Percentiles rank a stretch among this genome's conserved stretches.
These are phyloP conservation scores for Zygosaccharomyces pseudobailii DNA, from an alignment of 1,139 yeast genomes.

Conservation along the genomic window DNA sequence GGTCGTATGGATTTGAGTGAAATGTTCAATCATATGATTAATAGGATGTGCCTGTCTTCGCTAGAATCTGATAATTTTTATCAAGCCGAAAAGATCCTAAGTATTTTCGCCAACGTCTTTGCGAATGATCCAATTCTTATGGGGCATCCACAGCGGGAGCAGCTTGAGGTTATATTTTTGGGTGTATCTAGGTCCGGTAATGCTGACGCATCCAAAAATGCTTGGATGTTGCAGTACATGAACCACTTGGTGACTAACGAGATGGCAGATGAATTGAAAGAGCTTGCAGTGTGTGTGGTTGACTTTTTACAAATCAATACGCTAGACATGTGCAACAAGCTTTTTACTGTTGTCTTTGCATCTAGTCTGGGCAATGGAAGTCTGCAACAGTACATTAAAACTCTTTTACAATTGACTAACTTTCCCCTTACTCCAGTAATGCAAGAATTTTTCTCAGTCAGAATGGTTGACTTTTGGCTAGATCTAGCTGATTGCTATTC, in stretches of 20 bases:
- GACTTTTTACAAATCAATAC: constrained; percentile 50
- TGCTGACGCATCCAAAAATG: constrained; percentile 21
- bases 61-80: constrained; percentile 23
- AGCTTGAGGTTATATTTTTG: constrained; percentile 32
- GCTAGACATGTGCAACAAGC: constrained; percentile 44
- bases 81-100: constrained; percentile 25
- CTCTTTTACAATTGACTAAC: constrained; percentile 54
- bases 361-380: constrained; percentile 21
- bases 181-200: constrained; percentile 29
- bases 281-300: constrained; percentile 49
- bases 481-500: constrained; percentile 57
- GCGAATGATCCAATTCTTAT: constrained; percentile 35
- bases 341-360: constrained; percentile 37
- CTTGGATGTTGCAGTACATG: constrained; percentile 40
- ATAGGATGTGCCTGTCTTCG: constrained; percentile 27
- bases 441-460: constrained; percentile 66
- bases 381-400: constrained; percentile 40
- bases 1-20: constrained; percentile 39
- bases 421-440: constrained; percentile 57
- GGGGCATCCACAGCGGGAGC: constrained; percentile 31
- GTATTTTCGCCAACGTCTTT: constrained; percentile 31
- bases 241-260: constrained; percentile 39
- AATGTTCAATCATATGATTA: constrained; percentile 32
- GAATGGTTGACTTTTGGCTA: constrained; percentile 75
- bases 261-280: constrained; percentile 43